These are phyloP conservation scores for Miscanthus lutarioriparius DNA, from an alignment of 176 grass and related monocot species.

Conservation along the genomic window DNA sequence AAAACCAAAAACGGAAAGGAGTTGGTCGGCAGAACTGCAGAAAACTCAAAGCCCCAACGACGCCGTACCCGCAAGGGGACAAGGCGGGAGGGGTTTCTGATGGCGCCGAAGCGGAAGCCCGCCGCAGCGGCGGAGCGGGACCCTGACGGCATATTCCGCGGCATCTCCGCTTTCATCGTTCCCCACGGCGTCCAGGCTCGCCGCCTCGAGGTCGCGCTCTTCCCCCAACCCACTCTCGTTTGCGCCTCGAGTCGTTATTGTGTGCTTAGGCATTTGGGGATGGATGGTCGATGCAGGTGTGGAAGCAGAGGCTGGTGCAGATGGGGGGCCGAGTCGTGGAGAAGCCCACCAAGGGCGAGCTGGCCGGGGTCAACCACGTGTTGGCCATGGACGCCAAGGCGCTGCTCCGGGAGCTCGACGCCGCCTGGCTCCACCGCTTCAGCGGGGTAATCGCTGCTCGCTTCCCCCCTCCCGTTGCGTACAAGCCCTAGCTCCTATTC, in stretches of 20 bases:
- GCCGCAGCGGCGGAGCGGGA: conserved; percentile 28
- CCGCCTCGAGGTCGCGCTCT: conserved; percentile 62
- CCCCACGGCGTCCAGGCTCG: conserved; percentile 54
- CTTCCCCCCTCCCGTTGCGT: neutral
- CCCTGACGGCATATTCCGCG: conserved; percentile 72
- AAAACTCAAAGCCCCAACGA: neutral
- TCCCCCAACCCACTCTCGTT: neutral
- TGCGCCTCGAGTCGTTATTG: neutral
- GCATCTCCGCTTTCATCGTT: conserved; percentile 72
- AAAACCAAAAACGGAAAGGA: neutral
- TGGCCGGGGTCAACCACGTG: conserved; percentile 60
- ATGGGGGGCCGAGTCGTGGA: conserved; percentile 70
- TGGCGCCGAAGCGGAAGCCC: conserved; percentile 55
- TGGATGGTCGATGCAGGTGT: conserved; percentile 48
- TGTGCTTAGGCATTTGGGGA: neutral
- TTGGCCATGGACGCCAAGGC: conserved; percentile 57
- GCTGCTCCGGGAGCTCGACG: conserved; percentile 58
- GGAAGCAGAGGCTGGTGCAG: conserved; percentile 83
- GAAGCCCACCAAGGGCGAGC: conserved; percentile 39
- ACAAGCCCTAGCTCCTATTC: conserved; percentile 7
- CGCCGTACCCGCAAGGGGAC: neutral
- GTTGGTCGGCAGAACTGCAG: neutral
- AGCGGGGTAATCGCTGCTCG: conserved; percentile 47
- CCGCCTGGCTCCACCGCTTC: conserved; percentile 55
- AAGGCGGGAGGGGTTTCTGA: conserved; percentile 19